A percentile compares a stretch with the other conserved stretches of the same genome.
These are phyloP conservation scores for Chlorella sp. DNA, from an alignment of 139 green algal species.

Conservation along the genomic window DNA sequence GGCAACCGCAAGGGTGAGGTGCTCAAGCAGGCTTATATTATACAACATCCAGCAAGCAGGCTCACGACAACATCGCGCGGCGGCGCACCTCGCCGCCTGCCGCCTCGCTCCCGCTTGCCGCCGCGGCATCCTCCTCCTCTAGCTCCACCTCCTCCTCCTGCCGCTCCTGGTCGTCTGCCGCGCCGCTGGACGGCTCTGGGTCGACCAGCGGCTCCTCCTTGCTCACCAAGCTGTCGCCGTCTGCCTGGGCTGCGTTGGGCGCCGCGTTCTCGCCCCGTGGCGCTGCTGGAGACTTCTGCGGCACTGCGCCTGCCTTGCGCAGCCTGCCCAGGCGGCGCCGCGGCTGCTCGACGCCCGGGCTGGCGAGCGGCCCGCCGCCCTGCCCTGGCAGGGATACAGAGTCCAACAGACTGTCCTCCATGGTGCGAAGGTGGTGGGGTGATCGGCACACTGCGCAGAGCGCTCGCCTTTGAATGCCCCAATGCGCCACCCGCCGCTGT, in stretches of 20 bases:
- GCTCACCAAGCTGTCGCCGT: neutral
- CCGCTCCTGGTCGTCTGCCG: neutral
- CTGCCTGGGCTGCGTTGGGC: slow-evolving; percentile 22
- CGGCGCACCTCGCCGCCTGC: neutral
- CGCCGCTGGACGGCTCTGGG: neutral
- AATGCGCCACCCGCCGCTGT: too few relatives aligned
- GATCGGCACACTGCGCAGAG: too few relatives aligned
- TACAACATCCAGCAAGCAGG: too few relatives aligned
- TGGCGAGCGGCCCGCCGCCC: too few relatives aligned
- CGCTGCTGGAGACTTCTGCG: too few relatives aligned
- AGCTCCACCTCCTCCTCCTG: neutral
- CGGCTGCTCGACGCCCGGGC: too few relatives aligned
- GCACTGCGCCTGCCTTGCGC: neutral
- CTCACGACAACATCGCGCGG: neutral
- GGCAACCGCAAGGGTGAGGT: too few relatives aligned
- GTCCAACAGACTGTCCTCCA: slow-evolving; percentile 2
- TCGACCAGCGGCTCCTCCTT: neutral
- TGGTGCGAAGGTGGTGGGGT: neutral
- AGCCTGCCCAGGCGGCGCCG: slow-evolving; percentile 3
- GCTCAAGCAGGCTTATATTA: too few relatives aligned
- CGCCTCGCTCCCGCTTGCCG: neutral
- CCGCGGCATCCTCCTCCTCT: neutral
- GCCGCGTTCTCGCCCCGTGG: neutral
- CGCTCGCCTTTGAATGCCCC: neutral
- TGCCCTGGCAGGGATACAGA: neutral